Base-by-base conservation (phyloP, 2,329 filamentous ascomycete genomes). In the Aspergillus flavus region DNA sequence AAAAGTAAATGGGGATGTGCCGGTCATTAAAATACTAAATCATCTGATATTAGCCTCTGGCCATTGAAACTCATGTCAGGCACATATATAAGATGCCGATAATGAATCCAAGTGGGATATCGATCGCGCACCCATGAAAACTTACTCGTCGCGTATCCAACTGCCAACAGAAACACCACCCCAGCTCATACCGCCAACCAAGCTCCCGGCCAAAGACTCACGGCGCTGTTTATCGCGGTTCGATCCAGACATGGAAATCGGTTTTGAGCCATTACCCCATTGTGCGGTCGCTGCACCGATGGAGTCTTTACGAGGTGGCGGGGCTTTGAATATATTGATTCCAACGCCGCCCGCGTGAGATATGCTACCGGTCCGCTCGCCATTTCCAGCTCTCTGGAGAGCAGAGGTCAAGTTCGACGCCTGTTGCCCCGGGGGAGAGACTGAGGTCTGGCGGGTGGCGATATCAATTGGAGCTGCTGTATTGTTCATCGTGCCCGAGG, bases 81-180 rank as follows among this genome's bases (percentile, higher is more conserved):
- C 54, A 46, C 57, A 48, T 54, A 39, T 48, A 32, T 36, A 30
- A 32, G 32, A 55, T 58, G 28, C 58, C 57, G 55, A 32, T 53
- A 63, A 64, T 63, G 14, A 41, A 41, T 52, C 52, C 46, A 34
- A 11, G 30, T 41, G 53, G 63, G 83, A 32, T 62, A 53, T 53
- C 57, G 53, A 61, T 52, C 46, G 39, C 56, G 34, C 56, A 55
- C n/a, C 12, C 32, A 58, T 12, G 28, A 46, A 61, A 53, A 90
- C 94, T 88, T 88, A 99, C 95, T 99, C 95, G 82, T 99, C 94
- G 78, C 92, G 87, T 79, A 99, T 95, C 84, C 96, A 98, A 75
- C 94, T 98, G 66, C 94, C 94, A 68, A 98, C 92, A 10, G 94
- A 98, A 64, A 97, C 88, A 68, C 94, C 94, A 75, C 94, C 94